phyloP scores from a whole-genome alignment of 768 basidiomycete genomes.

The Hebeloma cylindrosporum region DNA sequence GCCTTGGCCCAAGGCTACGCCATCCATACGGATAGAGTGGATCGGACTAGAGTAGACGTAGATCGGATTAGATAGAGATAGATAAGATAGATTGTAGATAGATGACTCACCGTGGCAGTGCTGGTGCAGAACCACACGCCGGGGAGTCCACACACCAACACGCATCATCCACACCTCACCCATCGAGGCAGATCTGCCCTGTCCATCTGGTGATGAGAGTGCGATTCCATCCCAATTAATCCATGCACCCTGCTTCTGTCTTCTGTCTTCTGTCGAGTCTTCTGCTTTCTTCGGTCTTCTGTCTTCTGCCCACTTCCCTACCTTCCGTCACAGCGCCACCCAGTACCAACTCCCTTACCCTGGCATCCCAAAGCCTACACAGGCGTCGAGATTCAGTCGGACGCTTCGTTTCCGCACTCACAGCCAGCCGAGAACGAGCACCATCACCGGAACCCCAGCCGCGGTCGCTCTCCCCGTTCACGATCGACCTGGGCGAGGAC shows the following conservation, averaged over 20 bases:
- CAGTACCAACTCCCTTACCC: neutral
- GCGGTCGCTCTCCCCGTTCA: no score
- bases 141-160: conserved; percentile 2
- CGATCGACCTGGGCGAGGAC: no score
- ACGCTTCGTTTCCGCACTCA: no score
- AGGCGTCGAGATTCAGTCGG: neutral
- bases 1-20: neutral
- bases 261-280: neutral
- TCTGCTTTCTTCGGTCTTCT: neutral
- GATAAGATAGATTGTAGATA: neutral
- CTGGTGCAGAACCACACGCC: neutral
- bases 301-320: neutral
- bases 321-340: neutral
- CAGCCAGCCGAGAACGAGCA: no score
- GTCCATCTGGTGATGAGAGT: conserved; percentile 16
- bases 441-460: no score
- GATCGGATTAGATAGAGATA: conserved; percentile 4
- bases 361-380: neutral
- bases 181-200: neutral
- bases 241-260: neutral
- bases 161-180: neutral
- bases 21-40: neutral
- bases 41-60: neutral
- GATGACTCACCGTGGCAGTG: conserved; percentile 1
- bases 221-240: conserved; percentile 1